Evolutionary conservation across 2,329 filamentous ascomycete genomes (phyloP).

Genomic region (Eutypella sp.): DNA sequence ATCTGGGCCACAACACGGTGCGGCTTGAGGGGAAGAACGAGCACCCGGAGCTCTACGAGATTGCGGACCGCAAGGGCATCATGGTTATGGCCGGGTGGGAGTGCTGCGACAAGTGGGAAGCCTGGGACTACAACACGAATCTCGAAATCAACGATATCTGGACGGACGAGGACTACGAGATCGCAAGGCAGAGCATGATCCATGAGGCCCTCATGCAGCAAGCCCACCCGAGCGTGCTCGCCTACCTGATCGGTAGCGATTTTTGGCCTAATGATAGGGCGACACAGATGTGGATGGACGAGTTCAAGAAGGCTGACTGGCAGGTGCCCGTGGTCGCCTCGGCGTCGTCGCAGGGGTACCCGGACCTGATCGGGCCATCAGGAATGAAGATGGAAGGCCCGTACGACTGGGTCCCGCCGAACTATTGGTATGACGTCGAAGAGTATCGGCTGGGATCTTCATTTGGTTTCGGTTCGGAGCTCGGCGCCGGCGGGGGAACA

Average conservation of each 20-base stretch:
- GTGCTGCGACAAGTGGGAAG: slow-evolving; percentile 65
- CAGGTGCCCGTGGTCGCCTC: slow-evolving; percentile 52
- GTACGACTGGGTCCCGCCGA: slow-evolving; percentile 62
- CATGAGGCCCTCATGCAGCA: slow-evolving; percentile 59
- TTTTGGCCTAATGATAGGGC: slow-evolving; percentile 58
- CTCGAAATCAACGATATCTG: slow-evolving; percentile 38
- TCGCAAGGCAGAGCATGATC: slow-evolving; percentile 49
- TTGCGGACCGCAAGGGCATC: slow-evolving; percentile 54
- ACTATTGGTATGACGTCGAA: slow-evolving; percentile 54
- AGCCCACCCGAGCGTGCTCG: slow-evolving; percentile 53
- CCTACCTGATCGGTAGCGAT: slow-evolving; percentile 57
- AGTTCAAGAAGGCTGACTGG: slow-evolving; percentile 48
- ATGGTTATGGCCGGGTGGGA: slow-evolving; percentile 62
- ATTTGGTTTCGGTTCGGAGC: slow-evolving; percentile 60
- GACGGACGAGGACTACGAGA: slow-evolving; percentile 48
- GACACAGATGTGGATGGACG: slow-evolving; percentile 46
- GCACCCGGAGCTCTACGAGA: slow-evolving; percentile 54
- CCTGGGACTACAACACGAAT: slow-evolving; percentile 56
- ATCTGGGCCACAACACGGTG: slow-evolving; percentile 59
- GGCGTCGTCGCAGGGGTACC: slow-evolving; percentile 50
- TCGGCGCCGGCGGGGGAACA: slow-evolving; percentile 57
- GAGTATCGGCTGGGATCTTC: slow-evolving; percentile 46
- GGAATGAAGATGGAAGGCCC: slow-evolving; percentile 65
- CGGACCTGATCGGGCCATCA: slow-evolving; percentile 45
- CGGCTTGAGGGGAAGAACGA: slow-evolving; percentile 62